Percentiles rank a stretch among this genome's conserved stretches.
phyloP scores from a whole-genome alignment of 2,329 filamentous ascomycete genomes.

The Aspergillus pseudoglaucus region DNA sequence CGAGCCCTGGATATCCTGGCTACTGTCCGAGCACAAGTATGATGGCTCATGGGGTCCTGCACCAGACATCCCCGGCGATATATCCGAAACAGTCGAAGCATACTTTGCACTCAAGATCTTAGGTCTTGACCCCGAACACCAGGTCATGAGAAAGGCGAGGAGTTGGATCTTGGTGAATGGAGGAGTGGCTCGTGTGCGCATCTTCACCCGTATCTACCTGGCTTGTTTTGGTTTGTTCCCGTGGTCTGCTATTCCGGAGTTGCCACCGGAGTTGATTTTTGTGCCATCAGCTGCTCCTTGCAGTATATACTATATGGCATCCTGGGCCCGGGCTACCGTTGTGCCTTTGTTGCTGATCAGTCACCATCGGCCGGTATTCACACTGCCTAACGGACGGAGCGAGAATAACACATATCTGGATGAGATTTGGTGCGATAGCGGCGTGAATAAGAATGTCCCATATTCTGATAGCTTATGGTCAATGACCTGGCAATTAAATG shows the following conservation, averaged over 20 bases:
- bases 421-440: conserved; percentile 25
- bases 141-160: conserved; percentile 12
- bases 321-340: conserved; percentile 10
- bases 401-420: conserved; percentile 22
- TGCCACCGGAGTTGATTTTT: conserved; percentile 29
- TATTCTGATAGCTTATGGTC: conserved; percentile 5
- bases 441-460: conserved; percentile 11
- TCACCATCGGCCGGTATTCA: conserved; percentile 25
- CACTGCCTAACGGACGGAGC: conserved; percentile 17
- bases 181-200: conserved; percentile 24
- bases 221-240: conserved; percentile 30
- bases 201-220: conserved; percentile 25
- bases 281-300: conserved; percentile 20
- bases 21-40: conserved; percentile 15
- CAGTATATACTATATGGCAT: conserved; percentile 26
- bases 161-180: conserved; percentile 19
- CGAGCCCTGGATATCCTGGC: conserved; percentile 4
- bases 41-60: conserved; percentile 29
- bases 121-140: conserved; percentile 8
- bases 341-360: conserved; percentile 12
- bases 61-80: conserved; percentile 15
- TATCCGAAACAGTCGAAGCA: conserved; percentile 24
- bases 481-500: conserved; percentile 1
- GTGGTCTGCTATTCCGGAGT: conserved; percentile 26
- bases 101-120: conserved; percentile 33